These are phyloP conservation scores for Penicillium dipodomyicola DNA, from an alignment of 495 filamentous ascomycete genomes.

Conservation along the genomic window DNA sequence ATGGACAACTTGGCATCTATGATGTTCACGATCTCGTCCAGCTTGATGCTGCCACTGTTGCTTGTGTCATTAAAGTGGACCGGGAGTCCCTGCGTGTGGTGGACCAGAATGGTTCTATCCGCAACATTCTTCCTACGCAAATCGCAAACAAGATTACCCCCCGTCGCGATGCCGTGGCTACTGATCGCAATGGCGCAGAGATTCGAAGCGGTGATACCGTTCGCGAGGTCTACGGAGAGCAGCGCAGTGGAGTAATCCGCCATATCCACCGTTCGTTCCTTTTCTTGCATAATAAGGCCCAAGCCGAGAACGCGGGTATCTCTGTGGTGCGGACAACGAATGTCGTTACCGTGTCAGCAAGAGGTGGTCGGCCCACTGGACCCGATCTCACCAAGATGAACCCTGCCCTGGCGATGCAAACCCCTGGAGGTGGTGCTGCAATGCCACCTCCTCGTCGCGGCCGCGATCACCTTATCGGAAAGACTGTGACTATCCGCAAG, in stretches of 20 bases:
- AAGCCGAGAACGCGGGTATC: conserved; percentile 83
- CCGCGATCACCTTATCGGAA: conserved; percentile 80
- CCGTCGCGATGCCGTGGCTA: conserved; percentile 80
- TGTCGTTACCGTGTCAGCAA: conserved; percentile 84
- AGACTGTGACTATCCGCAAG: conserved; percentile 81
- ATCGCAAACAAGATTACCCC: conserved; percentile 82
- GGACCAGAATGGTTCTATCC: conserved; percentile 81
- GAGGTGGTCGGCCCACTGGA: conserved; percentile 70
- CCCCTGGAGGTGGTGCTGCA: conserved; percentile 33
- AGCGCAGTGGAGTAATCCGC: conserved; percentile 79
- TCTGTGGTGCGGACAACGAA: conserved; percentile 84
- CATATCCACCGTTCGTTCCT: conserved; percentile 89
- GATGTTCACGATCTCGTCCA: conserved; percentile 93
- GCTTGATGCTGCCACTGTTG: conserved; percentile 88
- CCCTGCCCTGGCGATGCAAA: conserved; percentile 68
- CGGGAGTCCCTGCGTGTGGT: conserved; percentile 85
- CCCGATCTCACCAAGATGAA: conserved; percentile 93
- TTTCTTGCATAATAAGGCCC: conserved; percentile 81
- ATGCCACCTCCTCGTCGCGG: conserved; percentile 82
- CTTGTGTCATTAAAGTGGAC: conserved; percentile 90
- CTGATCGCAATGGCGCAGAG: conserved; percentile 89
- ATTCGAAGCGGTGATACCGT: conserved; percentile 89
- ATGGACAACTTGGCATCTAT: conserved; percentile 75
- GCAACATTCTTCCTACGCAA: conserved; percentile 82
- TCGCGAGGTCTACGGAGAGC: conserved; percentile 83